Base-by-base conservation (phyloP, 2,329 filamentous ascomycete species). In the Aspergillus sp. region DNA sequence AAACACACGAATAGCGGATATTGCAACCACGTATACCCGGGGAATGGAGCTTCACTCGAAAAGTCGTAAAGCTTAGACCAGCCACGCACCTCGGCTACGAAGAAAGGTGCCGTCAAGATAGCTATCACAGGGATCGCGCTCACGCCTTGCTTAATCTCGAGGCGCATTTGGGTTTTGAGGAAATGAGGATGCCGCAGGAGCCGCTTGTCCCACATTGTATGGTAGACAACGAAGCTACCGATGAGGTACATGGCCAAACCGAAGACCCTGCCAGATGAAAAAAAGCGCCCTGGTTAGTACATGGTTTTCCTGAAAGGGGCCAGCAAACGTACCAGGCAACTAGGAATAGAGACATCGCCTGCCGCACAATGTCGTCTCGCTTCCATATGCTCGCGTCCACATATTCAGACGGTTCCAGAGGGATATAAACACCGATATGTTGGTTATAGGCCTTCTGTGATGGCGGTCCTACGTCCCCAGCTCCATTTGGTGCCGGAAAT, bases 131-230 rank as follows among this genome's bases (percentile, higher is more conserved):
- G 93, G 77, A 97, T 87, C 21, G 91, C 81, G 44, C 76, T 73
- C 72, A 88, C 83, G 60, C 91, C 87, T 76, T 96, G 91, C 60
- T 80, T 79, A 68, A 97, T 96, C 74, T 98, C 93, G 63, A 91
- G 84, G 56, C 82, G 81, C 64, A 97, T 88, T 75, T 97, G 93
- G 76, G 96, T 92, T 78, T 92, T 95, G 68, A 97, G 87, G 77
- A 92, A 97, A 70, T 93, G 93, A 31, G 93, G 93, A 74, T 98
- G 93, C 56, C 90, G 79, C 75, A 93, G 86, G 45, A 90, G 92
- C 41, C 86, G 83, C 75, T 97, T 95, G 79, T 97, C 93, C 77
- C 96, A 97, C 52, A 48, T 40, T 25, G 52, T 54, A 25, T 88
- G 68, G 77, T 96, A 98, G 35, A 92, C 95, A 23, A 96, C 79